phyloP scores from a whole-genome alignment of 352 stramenopile species.

The Pythium folliculosum region DNA sequence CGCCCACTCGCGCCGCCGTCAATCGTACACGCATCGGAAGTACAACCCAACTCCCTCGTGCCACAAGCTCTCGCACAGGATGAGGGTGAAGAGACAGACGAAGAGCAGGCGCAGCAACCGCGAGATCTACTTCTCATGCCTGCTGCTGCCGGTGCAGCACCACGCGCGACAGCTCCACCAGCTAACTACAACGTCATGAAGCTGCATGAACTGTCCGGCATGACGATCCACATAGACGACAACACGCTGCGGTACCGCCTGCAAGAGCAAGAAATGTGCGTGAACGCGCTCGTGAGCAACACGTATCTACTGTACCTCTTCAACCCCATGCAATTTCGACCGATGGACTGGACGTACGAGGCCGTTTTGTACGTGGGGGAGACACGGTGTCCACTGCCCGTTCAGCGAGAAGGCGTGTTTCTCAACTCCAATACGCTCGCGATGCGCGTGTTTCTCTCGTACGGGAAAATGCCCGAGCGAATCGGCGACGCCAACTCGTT shows the following conservation, averaged over 20 bases:
- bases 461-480: conserved; percentile 64
- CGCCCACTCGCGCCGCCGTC: conserved; percentile 66
- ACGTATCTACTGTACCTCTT: conserved; percentile 89
- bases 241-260: conserved; percentile 81
- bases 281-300: conserved; percentile 85
- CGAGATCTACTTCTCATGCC: neutral
- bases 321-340: conserved; percentile 79
- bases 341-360: conserved; percentile 82
- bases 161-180: neutral
- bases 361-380: conserved; percentile 63
- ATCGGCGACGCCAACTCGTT: conserved; percentile 8
- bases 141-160: neutral
- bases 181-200: conserved; percentile 39
- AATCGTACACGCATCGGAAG: conserved; percentile 40
- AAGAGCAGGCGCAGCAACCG: neutral
- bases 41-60: neutral
- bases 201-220: conserved; percentile 82
- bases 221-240: conserved; percentile 86
- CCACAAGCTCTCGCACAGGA: neutral
- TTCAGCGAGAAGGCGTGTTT: conserved; percentile 79
- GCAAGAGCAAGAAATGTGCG: conserved; percentile 53
- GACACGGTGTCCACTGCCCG: conserved; percentile 46
- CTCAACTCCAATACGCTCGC: conserved; percentile 72
- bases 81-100: neutral
- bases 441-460: conserved; percentile 83